These are phyloP conservation scores for Vigna angularis DNA, from an alignment of 306 rosid genomes.

Conservation along the genomic window DNA sequence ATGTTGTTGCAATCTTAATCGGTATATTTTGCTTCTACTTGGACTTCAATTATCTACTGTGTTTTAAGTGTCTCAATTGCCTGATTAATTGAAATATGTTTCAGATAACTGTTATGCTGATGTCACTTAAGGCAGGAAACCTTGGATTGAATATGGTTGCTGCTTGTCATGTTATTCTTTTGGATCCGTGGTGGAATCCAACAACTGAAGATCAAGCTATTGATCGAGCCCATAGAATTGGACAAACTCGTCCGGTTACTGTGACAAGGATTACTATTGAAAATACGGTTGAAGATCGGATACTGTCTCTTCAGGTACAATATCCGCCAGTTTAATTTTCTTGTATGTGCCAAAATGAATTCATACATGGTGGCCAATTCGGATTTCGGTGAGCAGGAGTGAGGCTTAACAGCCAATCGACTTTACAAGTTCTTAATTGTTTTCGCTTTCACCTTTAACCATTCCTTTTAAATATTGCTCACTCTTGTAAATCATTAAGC, in stretches of 20 bases:
- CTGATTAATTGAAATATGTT: conserved; percentile 41
- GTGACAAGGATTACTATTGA: conserved; percentile 88
- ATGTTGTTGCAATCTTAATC: conserved; percentile 23
- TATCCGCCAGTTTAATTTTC: conserved; percentile 19
- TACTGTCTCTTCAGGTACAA: conserved; percentile 87
- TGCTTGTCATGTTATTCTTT: conserved; percentile 93
- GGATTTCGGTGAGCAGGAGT: conserved; percentile 25
- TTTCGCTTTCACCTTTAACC: background rate
- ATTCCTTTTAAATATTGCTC: background rate
- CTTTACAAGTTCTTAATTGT: conserved; percentile 27
- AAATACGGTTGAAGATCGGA: conserved; percentile 95
- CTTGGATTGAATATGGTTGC: conserved; percentile 99
- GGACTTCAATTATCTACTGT: conserved; percentile 35
- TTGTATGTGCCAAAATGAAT: conserved; percentile 24
- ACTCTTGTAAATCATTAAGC: background rate
- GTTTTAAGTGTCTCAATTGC: conserved; percentile 39
- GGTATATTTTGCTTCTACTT: conserved; percentile 20
- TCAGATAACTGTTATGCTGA: conserved; percentile 91
- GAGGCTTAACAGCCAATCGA: conserved; percentile 32
- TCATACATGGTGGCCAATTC: conserved; percentile 16
- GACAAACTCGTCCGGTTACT: conserved; percentile 97
- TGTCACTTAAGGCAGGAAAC: conserved; percentile 98
- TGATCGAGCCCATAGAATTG: conserved; percentile 97
- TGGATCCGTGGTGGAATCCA: conserved; percentile 99
- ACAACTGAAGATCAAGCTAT: conserved; percentile 98